Percentiles rank a stretch among this genome's conserved stretches.
Evolutionary conservation across 768 basidiomycete species (phyloP).

Genomic region (Austroboletus eburneus): DNA sequence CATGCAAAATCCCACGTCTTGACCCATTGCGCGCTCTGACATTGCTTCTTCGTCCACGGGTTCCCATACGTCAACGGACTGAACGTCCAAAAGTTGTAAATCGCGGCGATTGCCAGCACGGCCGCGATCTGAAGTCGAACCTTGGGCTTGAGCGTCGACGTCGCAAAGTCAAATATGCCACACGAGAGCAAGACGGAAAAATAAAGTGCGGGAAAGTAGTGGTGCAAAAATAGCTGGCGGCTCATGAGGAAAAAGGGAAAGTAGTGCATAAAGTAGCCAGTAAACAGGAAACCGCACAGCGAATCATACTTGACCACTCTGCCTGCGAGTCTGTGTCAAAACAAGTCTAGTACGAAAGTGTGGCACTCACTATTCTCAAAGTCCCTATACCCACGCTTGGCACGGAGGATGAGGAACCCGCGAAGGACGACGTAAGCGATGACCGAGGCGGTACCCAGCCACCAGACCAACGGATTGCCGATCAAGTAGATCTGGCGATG

Average conservation of each 20-base stretch:
- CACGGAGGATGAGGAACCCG: slow-evolving; percentile 78
- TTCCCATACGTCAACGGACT: slow-evolving; percentile 82
- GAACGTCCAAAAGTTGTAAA: slow-evolving; percentile 77
- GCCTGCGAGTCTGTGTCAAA: slow-evolving; percentile 43
- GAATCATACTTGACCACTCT: slow-evolving; percentile 90
- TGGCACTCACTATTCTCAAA: slow-evolving; percentile 77
- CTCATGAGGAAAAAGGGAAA: slow-evolving; percentile 97
- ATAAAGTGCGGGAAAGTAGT: slow-evolving; percentile 97
- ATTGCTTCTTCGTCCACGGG: slow-evolving; percentile 81
- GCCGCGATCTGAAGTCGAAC: slow-evolving; percentile 78
- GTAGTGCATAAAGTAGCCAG: slow-evolving; percentile 92
- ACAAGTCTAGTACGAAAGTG: neutral
- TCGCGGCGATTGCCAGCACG: slow-evolving; percentile 63
- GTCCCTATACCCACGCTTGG: slow-evolving; percentile 87
- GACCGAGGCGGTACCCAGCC: slow-evolving; percentile 71
- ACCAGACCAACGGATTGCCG: slow-evolving; percentile 95
- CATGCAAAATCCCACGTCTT: slow-evolving; percentile 97
- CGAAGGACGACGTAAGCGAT: slow-evolving; percentile 63
- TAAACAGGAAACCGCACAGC: slow-evolving; percentile 85
- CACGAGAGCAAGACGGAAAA: slow-evolving; percentile 81
- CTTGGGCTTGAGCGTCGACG: slow-evolving; percentile 70
- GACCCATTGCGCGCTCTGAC: slow-evolving; percentile 75
- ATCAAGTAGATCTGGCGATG: slow-evolving; percentile 93
- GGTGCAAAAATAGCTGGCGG: slow-evolving; percentile 96
- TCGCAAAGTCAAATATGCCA: slow-evolving; percentile 79